These are phyloP conservation scores for Hericium coralloides DNA, from an alignment of 768 basidiomycete species.

Conservation along the genomic window DNA sequence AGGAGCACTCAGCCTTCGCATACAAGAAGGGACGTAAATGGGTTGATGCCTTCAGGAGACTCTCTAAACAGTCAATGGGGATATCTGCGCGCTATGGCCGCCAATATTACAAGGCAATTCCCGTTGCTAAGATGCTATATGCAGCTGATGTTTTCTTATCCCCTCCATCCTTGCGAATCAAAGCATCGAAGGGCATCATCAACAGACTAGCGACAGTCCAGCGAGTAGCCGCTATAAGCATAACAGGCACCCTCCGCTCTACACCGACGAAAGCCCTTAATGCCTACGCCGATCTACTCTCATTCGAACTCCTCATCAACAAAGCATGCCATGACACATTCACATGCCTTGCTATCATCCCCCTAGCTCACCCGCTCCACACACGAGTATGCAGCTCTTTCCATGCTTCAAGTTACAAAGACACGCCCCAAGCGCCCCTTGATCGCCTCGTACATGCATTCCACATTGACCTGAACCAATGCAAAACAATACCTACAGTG, in stretches of 20 bases:
- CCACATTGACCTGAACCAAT: background rate
- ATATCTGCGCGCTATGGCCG: conserved; percentile 9
- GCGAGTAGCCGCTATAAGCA: background rate
- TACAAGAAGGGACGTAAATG: conserved; percentile 17
- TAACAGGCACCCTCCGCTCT: background rate
- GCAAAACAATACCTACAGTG: background rate
- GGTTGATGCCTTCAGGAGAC: conserved; percentile 12
- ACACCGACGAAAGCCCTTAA: background rate
- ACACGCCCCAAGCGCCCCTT: background rate
- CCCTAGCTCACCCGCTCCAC: background rate
- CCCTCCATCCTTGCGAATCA: background rate
- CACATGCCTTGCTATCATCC: background rate
- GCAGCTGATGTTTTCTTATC: conserved; percentile 19
- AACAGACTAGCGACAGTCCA: background rate
- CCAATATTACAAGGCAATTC: conserved; percentile 19
- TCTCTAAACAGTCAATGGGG: conserved; percentile 17
- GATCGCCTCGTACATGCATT: background rate
- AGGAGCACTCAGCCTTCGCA: conserved; percentile 10
- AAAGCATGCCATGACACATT: background rate
- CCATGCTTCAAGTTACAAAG: background rate
- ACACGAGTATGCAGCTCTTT: background rate
- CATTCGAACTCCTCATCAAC: background rate
- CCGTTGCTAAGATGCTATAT: conserved; percentile 25
- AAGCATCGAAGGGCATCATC: background rate
- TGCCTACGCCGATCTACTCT: background rate